A percentile compares a stretch with the other conserved stretches of the same genome.
Evolutionary conservation across 2,329 filamentous ascomycete species (phyloP).

Genomic region (Aspergillus quadricinctus): DNA sequence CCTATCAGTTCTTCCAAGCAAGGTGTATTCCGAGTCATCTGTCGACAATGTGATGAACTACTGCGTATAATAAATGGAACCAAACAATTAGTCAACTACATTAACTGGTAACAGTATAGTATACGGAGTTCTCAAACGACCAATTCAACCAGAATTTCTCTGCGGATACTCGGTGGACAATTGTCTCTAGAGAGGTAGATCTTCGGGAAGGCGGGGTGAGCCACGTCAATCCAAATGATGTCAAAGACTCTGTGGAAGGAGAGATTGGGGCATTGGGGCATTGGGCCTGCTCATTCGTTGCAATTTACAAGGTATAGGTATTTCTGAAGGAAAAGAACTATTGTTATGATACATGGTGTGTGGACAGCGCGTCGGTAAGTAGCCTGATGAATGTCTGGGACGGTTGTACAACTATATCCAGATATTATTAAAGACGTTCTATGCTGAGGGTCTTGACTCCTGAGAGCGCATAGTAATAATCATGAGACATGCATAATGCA

Average conservation of each 20-base stretch:
- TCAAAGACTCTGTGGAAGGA: not conserved
- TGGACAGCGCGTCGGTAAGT: not conserved
- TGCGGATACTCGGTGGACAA: not conserved
- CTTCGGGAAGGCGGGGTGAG: not conserved
- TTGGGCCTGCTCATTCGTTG: not conserved
- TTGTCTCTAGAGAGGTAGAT: not conserved
- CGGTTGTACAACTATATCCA: no score
- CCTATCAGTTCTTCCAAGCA: not conserved
- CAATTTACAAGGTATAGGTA: not conserved
- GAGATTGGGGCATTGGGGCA: no score
- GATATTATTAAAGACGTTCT: no score
- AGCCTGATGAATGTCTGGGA: no score
- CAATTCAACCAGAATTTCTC: not conserved
- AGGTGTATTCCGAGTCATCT: not conserved
- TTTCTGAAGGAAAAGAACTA: not conserved
- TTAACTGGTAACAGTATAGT: not conserved
- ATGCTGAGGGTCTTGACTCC: no score
- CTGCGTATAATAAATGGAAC: not conserved
- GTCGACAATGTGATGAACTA: not conserved
- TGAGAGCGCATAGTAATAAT: no score
- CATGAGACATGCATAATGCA: no score
- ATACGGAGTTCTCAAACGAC: not conserved
- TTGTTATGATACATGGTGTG: not conserved
- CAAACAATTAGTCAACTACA: not conserved
- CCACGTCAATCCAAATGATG: not conserved